Evolutionary conservation across 495 filamentous ascomycete species (phyloP), one percentile per base, ranked within the genome.

Genomic region (Neurospora sp.): DNA sequence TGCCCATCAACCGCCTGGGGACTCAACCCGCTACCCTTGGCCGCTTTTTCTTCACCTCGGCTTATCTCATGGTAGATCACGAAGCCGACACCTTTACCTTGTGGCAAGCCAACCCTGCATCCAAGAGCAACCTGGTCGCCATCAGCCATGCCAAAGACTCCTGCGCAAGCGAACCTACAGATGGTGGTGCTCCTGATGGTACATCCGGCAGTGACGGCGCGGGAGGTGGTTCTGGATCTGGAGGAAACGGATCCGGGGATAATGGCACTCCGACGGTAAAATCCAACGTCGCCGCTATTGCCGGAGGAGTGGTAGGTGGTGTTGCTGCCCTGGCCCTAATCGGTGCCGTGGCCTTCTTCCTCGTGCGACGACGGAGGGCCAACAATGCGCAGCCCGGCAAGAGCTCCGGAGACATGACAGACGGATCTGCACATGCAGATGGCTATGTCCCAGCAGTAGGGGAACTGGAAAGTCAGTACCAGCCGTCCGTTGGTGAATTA

Each of bases 21-120:
- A 72, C 78, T 35, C 79, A 83, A 45, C 73, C 76, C 8, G 73
- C 79, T 0, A 72, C 80, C 35, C 73, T 85, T 6, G 84, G 83
- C 31, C 76, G 78, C 18, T 77, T 79, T 10, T 86, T 86, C 71
- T 76, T 86, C 40, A 82, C 81, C 7, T 69, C 77, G 14, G 78
- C 82, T 3, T 84, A 85, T 42, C 74, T 85, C 9, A 75, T 81
- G 42, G 81, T 84, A 22, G 76, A 84, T 53, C 74, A 81, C 22
- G 79, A 79, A 18, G 73, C 75, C 22, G 39, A 73, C n/a, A 70
- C 69, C 9, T 80, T 80, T 12, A 77, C 76, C n/a, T 38, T 79
- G 18, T 79, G 79, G 72, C 71, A 79, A 39, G 74, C 76, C 9
- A 75, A 77, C 39, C 73, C 74, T 0, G 69, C 74, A 0, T n/a